A percentile compares a stretch with the other conserved stretches of the same genome.
phyloP scores from a whole-genome alignment of 176 grass and related monocot species.

The Chrysopogon serrulatus region DNA sequence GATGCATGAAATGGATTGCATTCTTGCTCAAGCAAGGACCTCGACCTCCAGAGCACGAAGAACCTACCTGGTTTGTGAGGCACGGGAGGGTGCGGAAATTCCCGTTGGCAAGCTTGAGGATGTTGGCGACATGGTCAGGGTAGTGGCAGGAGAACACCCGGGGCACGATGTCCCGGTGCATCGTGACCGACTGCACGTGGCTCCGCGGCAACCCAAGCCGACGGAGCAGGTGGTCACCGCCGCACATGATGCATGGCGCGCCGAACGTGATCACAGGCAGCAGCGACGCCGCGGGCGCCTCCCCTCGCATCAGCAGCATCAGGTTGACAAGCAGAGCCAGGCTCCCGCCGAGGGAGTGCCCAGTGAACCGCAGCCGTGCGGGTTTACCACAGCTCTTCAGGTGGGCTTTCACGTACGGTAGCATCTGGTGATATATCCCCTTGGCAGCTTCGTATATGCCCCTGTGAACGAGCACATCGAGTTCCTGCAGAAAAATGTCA shows the following conservation, averaged over 20 bases:
- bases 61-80: constrained; percentile 68
- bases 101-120: constrained; percentile 81
- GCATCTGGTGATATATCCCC: constrained; percentile 85
- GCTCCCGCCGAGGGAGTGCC: constrained; percentile 93
- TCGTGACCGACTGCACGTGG: constrained; percentile 69
- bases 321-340: constrained; percentile 81
- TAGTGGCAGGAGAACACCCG: constrained; percentile 91
- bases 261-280: constrained; percentile 88
- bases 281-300: constrained; percentile 42
- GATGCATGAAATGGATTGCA: not conserved
- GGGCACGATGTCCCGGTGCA: constrained; percentile 97
- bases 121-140: constrained; percentile 76
- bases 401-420: constrained; percentile 73
- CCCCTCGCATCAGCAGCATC: constrained; percentile 72
- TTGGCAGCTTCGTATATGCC: constrained; percentile 96
- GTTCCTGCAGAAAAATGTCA: constrained; percentile 35
- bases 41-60: no score
- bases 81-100: constrained; percentile 87
- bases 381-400: constrained; percentile 35
- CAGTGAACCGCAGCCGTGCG: constrained; percentile 60
- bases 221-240: constrained; percentile 71
- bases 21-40: not conserved
- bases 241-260: constrained; percentile 91
- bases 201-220: constrained; percentile 60
- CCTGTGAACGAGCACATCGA: constrained; percentile 80